phyloP scores from a whole-genome alignment of 345 rosid species.

The Salix arbutifolia region DNA sequence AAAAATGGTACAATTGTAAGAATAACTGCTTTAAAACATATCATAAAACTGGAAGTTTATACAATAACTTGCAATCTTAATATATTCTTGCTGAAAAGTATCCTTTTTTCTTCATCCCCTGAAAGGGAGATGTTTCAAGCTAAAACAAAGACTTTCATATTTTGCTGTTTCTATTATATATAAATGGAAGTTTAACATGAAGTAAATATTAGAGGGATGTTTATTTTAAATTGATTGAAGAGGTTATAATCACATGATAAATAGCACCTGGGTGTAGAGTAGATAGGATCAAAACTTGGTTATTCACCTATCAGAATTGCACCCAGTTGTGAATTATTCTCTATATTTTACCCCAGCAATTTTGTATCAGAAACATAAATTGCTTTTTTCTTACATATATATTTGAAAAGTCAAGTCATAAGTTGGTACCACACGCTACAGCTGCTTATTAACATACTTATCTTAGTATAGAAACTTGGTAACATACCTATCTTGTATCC shows the following conservation, averaged over 20 bases:
- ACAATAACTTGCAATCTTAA: neutral
- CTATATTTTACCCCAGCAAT: neutral
- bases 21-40: neutral
- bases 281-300: neutral
- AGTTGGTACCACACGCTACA: neutral
- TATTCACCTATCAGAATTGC: neutral
- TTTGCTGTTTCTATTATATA: neutral
- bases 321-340: neutral
- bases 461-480: slow-evolving; percentile 18
- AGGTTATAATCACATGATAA: neutral
- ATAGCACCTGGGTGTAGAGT: neutral
- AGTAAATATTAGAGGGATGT: neutral
- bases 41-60: neutral
- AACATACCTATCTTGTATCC: slow-evolving; percentile 74
- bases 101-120: neutral
- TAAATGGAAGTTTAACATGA: neutral
- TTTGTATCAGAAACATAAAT: neutral
- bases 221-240: neutral
- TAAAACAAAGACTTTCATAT: neutral
- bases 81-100: neutral
- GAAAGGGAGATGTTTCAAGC: neutral
- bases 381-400: too few species aligned
- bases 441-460: slow-evolving; percentile 38
- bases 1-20: neutral
- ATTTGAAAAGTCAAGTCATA: neutral